Percentiles rank a stretch among this genome's conserved stretches.
Evolutionary conservation across 768 basidiomycete genomes (phyloP).

Genomic region (Leucosporidium creatinivorum): DNA sequence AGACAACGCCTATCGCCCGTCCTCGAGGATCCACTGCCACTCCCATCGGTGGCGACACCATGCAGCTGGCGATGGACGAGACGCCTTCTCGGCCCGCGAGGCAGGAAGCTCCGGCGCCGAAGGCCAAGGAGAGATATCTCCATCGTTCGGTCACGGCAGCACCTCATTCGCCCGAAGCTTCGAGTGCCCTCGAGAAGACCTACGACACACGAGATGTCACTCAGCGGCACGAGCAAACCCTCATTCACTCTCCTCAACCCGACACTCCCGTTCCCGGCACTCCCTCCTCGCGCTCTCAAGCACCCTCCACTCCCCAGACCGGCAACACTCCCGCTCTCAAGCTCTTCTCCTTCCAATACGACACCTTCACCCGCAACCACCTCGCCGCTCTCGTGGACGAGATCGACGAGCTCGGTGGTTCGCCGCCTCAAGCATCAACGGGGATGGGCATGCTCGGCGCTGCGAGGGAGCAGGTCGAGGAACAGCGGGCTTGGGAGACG

Average conservation of each 20-base stretch:
- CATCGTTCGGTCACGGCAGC: background rate
- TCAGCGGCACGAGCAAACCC: background rate
- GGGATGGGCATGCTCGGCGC: background rate
- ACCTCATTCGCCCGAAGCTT: background rate
- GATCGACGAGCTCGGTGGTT: conserved; percentile 51
- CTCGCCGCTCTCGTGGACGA: conserved; percentile 90
- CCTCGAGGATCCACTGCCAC: background rate
- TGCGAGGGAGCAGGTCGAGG: background rate
- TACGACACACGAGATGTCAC: background rate
- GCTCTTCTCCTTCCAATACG: conserved; percentile 88
- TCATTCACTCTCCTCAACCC: conserved; percentile 2
- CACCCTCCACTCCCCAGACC: background rate
- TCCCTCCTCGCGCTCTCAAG: background rate
- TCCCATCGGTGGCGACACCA: background rate
- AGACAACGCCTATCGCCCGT: conserved; percentile 1
- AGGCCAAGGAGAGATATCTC: background rate
- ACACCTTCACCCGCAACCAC: conserved; percentile 91
- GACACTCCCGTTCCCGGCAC: conserved; percentile 10
- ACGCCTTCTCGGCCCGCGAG: background rate
- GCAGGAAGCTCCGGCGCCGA: background rate
- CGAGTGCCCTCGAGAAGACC: background rate
- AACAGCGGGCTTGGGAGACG: background rate
- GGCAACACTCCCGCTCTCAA: conserved; percentile 26
- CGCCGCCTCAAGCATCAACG: background rate
- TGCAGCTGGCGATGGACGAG: background rate